These are phyloP conservation scores for Skeletonema marinoi DNA, from an alignment of 108 stramenopile species.

Conservation along the genomic window DNA sequence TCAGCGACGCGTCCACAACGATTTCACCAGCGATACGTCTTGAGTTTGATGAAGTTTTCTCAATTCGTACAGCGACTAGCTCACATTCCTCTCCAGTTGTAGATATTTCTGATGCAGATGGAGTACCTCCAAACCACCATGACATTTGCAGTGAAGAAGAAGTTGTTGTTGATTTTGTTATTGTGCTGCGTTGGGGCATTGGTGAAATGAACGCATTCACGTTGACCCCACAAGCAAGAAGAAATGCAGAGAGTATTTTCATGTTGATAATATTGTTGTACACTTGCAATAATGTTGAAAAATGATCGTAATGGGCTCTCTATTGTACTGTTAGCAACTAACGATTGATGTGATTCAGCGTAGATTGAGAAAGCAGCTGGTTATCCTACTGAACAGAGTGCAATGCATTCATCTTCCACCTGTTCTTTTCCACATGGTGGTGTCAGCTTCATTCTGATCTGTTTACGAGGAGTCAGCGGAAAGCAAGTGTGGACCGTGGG, in stretches of 20 bases:
- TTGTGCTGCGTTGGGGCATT: not conserved
- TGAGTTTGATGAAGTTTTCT: conserved; percentile 60
- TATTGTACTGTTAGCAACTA: not conserved
- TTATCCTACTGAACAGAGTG: not conserved
- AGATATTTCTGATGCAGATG: conserved; percentile 24
- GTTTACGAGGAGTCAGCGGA: too few relatives aligned
- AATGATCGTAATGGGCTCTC: too few relatives aligned
- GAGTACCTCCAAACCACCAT: conserved; percentile 58
- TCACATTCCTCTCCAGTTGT: conserved; percentile 46
- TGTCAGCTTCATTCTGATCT: not conserved
- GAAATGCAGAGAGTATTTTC: not conserved
- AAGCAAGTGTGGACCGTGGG: too few relatives aligned
- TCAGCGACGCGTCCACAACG: conserved; percentile 49
- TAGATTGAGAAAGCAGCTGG: not conserved
- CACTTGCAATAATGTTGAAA: not conserved
- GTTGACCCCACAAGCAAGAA: not conserved
- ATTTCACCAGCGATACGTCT: conserved; percentile 66
- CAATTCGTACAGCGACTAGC: conserved; percentile 67
- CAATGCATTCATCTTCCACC: not conserved
- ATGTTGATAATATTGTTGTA: not conserved
- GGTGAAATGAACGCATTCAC: not conserved
- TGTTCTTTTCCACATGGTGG: not conserved
- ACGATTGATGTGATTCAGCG: not conserved
- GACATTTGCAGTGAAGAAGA: not conserved
- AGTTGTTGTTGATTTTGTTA: not conserved